phyloP scores from a whole-genome alignment of 306 rosid genomes.

The Cercis canadensis region DNA sequence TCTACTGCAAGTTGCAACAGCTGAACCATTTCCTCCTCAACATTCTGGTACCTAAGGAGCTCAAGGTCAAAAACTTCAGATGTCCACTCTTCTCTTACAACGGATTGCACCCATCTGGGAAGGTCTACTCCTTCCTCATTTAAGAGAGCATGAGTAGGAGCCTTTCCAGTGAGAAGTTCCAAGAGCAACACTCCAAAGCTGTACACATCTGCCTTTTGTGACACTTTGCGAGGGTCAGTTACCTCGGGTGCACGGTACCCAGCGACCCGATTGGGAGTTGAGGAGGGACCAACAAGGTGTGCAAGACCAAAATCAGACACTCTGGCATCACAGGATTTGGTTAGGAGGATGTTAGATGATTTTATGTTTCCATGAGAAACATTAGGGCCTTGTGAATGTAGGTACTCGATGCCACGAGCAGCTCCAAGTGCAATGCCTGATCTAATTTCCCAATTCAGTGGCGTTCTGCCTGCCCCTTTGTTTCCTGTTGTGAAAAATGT shows the following conservation, averaged over 20 bases:
- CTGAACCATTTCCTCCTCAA: conserved; percentile 74
- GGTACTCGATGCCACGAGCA: conserved; percentile 61
- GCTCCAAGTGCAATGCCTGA: conserved; percentile 66
- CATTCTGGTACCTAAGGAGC: conserved; percentile 59
- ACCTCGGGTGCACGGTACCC: conserved; percentile 80
- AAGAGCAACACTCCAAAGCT: conserved; percentile 71
- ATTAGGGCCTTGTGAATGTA: conserved; percentile 64
- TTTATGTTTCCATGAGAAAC: conserved; percentile 74
- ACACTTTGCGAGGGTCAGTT: conserved; percentile 65
- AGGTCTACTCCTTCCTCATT: conserved; percentile 79
- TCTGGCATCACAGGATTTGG: conserved; percentile 63
- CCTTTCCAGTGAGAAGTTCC: conserved; percentile 75
- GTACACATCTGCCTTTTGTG: conserved; percentile 73
- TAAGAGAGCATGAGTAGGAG: conserved; percentile 64
- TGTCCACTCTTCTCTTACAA: conserved; percentile 70
- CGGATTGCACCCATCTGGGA: conserved; percentile 78
- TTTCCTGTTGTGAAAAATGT: conserved; percentile 48
- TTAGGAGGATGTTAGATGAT: conserved; percentile 68
- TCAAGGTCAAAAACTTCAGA: conserved; percentile 70
- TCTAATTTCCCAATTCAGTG: conserved; percentile 70
- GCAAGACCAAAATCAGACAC: conserved; percentile 73
- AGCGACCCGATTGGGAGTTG: conserved; percentile 64
- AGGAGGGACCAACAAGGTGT: conserved; percentile 69
- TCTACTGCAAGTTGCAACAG: conserved; percentile 68
- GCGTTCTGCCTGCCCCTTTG: conserved; percentile 69